Conservation (phyloP, 805 yeast genomes). For the Saturnispora saitoi region DNA sequence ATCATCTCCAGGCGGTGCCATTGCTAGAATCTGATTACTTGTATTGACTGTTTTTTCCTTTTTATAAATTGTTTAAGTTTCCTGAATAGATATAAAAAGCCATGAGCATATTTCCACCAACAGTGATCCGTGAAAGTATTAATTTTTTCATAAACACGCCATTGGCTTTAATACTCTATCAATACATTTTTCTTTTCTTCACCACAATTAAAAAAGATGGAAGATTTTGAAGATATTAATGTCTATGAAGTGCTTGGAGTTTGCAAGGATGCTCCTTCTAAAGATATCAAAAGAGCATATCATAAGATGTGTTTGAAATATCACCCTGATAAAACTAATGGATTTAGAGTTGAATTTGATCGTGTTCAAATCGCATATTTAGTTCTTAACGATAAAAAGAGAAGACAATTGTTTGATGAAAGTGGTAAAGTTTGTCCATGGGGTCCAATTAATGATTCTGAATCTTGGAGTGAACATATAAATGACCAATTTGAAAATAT, state of each 20-base stretch:
- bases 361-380: conserved; percentile 68
- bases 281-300: conserved; percentile 59
- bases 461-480: conserved; percentile 55
- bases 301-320: conserved; percentile 51
- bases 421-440: conserved; percentile 50
- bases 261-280: conserved; percentile 32
- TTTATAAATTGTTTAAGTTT: background rate
- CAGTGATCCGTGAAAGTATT: too few relatives aligned
- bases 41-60: background rate
- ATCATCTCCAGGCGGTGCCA: conserved; percentile 83
- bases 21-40: conserved; percentile 35
- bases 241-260: conserved; percentile 53
- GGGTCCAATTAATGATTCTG: conserved; percentile 27
- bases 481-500: conserved; percentile 36
- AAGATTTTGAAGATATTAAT: conserved; percentile 21
- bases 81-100: background rate
- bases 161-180: background rate
- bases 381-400: conserved; percentile 49
- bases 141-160: conserved; percentile 1
- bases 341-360: conserved; percentile 43
- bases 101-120: background rate
- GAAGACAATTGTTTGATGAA: conserved; percentile 52
- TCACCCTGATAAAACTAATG: conserved; percentile 61
- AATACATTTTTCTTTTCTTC: background rate
- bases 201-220: background rate